Conservation (phyloP, 2,329 filamentous ascomycete species). For the Trichoderma simmonsii region DNA sequence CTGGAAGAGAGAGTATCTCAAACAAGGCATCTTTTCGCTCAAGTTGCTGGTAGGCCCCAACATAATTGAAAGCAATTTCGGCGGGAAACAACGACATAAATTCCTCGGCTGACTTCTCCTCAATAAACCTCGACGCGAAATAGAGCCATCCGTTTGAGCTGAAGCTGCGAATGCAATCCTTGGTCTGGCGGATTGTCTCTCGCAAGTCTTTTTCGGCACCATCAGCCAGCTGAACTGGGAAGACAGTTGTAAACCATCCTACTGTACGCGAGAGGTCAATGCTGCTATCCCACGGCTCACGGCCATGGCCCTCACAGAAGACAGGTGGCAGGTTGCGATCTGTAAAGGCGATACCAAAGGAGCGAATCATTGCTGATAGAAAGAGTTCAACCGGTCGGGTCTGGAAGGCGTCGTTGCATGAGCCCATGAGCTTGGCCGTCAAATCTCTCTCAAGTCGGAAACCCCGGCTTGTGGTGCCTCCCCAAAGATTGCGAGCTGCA, state of each 20-base stretch:
- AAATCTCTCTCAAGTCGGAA: no score
- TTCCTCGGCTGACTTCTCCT: slow-evolving; percentile 21
- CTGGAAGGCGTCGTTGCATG: slow-evolving; percentile 1
- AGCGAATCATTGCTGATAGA: slow-evolving; percentile 25
- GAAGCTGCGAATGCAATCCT: slow-evolving; percentile 23
- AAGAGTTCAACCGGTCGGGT: slow-evolving; percentile 20
- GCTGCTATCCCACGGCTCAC: slow-evolving; percentile 30
- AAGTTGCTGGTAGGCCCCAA: not conserved
- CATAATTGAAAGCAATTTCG: slow-evolving; percentile 28
- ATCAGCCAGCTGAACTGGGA: slow-evolving; percentile 24
- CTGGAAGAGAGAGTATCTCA: not conserved
- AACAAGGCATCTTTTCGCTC: slow-evolving; percentile 8
- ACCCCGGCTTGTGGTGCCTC: no score
- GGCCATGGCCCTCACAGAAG: slow-evolving; percentile 34
- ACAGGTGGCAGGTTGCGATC: slow-evolving; percentile 28
- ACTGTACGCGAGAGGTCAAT: slow-evolving; percentile 33
- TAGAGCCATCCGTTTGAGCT: slow-evolving; percentile 23
- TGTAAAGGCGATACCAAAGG: slow-evolving; percentile 27
- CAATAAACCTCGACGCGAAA: slow-evolving; percentile 22
- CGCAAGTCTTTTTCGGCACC: not conserved
- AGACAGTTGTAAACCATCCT: slow-evolving; percentile 37
- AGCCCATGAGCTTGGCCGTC: no score
- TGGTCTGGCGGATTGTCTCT: slow-evolving; percentile 21
- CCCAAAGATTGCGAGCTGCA: not conserved
- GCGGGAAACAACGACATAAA: slow-evolving; percentile 35